Percentiles rank a stretch among this genome's conserved stretches.
phyloP scores from a whole-genome alignment of 2,329 filamentous ascomycete genomes.

The Trichoderma sp. region DNA sequence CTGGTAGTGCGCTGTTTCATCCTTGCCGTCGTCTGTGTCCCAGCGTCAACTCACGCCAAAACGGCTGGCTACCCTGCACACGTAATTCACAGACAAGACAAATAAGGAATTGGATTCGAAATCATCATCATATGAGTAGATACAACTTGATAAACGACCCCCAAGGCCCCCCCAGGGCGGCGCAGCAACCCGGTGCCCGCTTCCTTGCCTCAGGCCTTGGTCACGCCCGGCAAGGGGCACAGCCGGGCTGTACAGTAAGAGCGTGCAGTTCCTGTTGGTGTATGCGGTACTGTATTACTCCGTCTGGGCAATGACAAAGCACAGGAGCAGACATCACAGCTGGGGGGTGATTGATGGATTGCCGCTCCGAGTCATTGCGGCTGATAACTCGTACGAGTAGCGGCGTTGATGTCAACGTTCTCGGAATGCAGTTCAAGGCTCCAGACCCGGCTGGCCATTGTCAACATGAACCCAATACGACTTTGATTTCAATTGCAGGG shows the following conservation, averaged over 20 bases:
- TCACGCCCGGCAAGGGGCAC: background rate
- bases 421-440: constrained; percentile 6
- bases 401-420: background rate
- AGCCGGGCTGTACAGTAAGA: background rate
- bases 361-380: background rate
- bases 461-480: background rate
- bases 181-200: background rate
- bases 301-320: background rate
- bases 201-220: background rate
- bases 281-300: background rate
- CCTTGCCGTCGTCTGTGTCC: background rate
- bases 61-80: background rate
- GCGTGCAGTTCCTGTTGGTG: background rate
- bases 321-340: background rate
- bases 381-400: background rate
- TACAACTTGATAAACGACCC: background rate
- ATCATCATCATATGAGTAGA: background rate
- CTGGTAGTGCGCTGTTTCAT: background rate
- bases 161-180: background rate
- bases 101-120: background rate
- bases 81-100: background rate
- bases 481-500: background rate
- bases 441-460: background rate
- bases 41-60: background rate
- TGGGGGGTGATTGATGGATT: background rate